Evolutionary conservation across 495 filamentous ascomycete species (phyloP), one percentile per base, ranked within the genome.

Genomic region (Pseudomonodictys pantanalensis): DNA sequence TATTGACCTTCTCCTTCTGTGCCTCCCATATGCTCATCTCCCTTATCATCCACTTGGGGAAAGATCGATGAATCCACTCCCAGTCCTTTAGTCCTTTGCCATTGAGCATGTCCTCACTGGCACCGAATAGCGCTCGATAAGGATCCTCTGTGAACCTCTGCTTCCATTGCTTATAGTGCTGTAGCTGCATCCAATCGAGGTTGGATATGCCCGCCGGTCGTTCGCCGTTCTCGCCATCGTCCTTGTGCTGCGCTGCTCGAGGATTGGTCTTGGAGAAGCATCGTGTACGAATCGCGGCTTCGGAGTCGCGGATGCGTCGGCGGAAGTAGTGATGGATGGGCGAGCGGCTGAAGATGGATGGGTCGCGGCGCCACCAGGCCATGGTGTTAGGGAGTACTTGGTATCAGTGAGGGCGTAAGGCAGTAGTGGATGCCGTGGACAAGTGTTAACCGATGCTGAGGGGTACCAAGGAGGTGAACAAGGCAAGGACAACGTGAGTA

Each of bases 291-390:
- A 58, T 43, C 15, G 23, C 17, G 6, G 55, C 32, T 10, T 58
- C 55, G 55, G 3, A 15, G 3, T 55, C 52, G 45, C 33, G 46
- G 26, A 50, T 23, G 25, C n/a, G 28, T 18, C 26, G 56, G 3
- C 24, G 35, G 5, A 39, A 42, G 26, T 55, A 55, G 45, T 46
- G 56, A 29, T 49, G 56, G 24, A 58, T 20, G 8, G 46, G 32
- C 22, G 56, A 50, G 33, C 56, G 56, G 24, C 15, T n/a, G 45
- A 44, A 58, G 35, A 42, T 32, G 25, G 56, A 51, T 10, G 56
- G 56, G 25, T 51, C 46, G 24, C 56, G 56, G 22, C 56, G 46
- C 56, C 56, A 58, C 56, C 56, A 58, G 12, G 26, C 52, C 52
- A 55, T 55, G 1, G 35, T 45, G 30, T 25, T n/a, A 15, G 23